Evolutionary conservation across 495 filamentous ascomycete genomes (phyloP).

Genomic region (Aspergillus diversus): DNA sequence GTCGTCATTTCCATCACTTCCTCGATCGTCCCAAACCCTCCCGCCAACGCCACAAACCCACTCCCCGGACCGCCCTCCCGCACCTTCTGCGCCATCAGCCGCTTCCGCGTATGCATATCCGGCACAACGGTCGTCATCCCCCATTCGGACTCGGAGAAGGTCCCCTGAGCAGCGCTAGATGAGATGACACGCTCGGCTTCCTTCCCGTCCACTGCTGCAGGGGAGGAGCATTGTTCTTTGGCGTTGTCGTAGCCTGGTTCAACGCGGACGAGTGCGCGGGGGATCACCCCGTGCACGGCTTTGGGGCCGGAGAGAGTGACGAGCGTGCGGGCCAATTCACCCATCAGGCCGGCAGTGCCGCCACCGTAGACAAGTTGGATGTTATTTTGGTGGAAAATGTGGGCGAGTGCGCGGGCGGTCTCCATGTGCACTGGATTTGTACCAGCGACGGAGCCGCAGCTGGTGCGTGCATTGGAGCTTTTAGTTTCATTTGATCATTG

Average conservation of each 20-base stretch:
- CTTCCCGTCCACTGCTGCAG: constrained; percentile 28
- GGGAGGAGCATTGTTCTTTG: constrained; percentile 9
- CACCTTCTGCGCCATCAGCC: constrained; percentile 87
- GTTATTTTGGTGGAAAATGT: constrained; percentile 70
- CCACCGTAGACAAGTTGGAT: constrained; percentile 91
- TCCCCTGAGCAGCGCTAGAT: constrained; percentile 29
- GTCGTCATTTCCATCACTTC: constrained; percentile 96
- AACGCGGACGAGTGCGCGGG: constrained; percentile 77
- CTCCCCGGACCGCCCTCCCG: constrained; percentile 76
- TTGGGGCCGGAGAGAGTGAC: constrained; percentile 79
- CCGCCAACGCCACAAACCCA: constrained; percentile 88
- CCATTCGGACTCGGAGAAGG: constrained; percentile 70
- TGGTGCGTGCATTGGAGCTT: constrained; percentile 20
- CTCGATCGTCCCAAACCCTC: constrained; percentile 94
- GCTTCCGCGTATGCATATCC: constrained; percentile 95
- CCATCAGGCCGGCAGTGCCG: constrained; percentile 94
- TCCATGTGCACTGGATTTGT: constrained; percentile 68
- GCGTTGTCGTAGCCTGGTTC: constrained; percentile 64
- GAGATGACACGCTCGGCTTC: constrained; percentile 40
- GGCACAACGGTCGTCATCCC: constrained; percentile 84
- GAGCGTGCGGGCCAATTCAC: constrained; percentile 85
- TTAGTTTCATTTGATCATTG: not conserved
- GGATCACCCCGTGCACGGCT: constrained; percentile 92
- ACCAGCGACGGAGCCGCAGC: constrained; percentile 78
- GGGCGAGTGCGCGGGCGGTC: constrained; percentile 78